Base-by-base conservation (phyloP, 2,329 filamentous ascomycete genomes). In the Ceratocystis papillata region DNA sequence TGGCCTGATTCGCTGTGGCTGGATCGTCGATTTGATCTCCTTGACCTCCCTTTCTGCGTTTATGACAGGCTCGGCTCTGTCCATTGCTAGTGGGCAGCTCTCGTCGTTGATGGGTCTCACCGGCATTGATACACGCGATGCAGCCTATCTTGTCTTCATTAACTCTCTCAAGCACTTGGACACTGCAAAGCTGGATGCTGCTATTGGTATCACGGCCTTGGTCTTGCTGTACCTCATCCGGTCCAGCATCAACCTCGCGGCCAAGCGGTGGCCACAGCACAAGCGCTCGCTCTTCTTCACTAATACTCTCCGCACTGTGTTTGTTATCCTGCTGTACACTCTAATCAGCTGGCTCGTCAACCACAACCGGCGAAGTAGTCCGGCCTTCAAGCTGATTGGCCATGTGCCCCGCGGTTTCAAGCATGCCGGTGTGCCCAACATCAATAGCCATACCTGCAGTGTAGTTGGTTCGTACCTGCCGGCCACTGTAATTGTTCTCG, bases 11-110 rank as follows among this genome's bases (percentile, higher is more conserved):
- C 86, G 92, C 60, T 82, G 87, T 46, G 93, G 94, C 5, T 96
- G 91, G 85, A 86, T 97, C 63, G 91, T 96, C 61, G 91, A 97
- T 70, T 83, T 96, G 72, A 96, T 97, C 71, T 89, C 94, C 1
- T 83, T 96, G 66, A 87, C 90, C 1, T 89, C 92, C 0, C 89
- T 97, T 65, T 92, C 89, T 0, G 91, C 94, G 2, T 97, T 96
- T 79, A 96, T 97, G 89, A 97, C 94, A 0, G 93, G 93, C 1
- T 96, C 93, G 4, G 91, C 93, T 65, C 82, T 99, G 75, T 96
- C 84, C 71, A 97, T 99, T 73, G 86, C 84, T 17, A 82, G 85
- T 28, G 92, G 94, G 44, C 94, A 99, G 75, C 80, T 96, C 4
- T 87, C 89, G 1, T 81, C 82, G 1, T 77, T 97, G 74, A 83